Base-by-base conservation (phyloP, 495 filamentous ascomycete species). In the Penicillium cinerascens region DNA sequence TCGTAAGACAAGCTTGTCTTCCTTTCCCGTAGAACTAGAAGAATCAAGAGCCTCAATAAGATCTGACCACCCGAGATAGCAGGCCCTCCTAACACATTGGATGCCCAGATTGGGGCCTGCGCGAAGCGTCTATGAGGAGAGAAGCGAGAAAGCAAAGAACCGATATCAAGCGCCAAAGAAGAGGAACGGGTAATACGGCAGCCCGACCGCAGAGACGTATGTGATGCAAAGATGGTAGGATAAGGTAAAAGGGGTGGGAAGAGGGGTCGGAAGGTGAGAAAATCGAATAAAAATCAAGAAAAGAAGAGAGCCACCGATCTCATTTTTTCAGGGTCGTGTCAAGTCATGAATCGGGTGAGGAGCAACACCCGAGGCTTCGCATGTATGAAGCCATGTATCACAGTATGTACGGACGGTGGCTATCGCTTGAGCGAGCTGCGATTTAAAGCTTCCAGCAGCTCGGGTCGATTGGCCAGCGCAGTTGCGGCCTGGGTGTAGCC, bases 381-480 rank as follows among this genome's bases (percentile, higher is more conserved):
- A 36, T 29, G 26, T 43, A 38, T 10, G 35, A 45, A 47, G 41
- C 22, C 41, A 13, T 22, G 15, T 51, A 37, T 37, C 21, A 38
- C 18, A 37, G 36, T 33, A 54, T 51, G 45, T 59, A 52, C 47
- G 47, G 33, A 59, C 50, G 41, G 42, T 46, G 58, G 39, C 65
- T 79, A 83, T 56, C 78, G 72, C 58, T 74, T 76, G 55, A 96
- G 83, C 10, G 86, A 91, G 61, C 92, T 93, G 60, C 87, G 78
- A 62, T 89, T 85, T 45, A 97, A 75, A 18, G 93, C 93, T 68
- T 92, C 85, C 58, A 91, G 72, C 49, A 98, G 78, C 78, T 97
- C 95, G 15, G 92, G 92, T 36, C 93, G 80, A 54, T 81, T 80
- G 49, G 80, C 79, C 59, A 98, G 78, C 36, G 85, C 86, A 53